Conservation (phyloP, 2,329 filamentous ascomycete species). For the Arachnomyces sp. region DNA sequence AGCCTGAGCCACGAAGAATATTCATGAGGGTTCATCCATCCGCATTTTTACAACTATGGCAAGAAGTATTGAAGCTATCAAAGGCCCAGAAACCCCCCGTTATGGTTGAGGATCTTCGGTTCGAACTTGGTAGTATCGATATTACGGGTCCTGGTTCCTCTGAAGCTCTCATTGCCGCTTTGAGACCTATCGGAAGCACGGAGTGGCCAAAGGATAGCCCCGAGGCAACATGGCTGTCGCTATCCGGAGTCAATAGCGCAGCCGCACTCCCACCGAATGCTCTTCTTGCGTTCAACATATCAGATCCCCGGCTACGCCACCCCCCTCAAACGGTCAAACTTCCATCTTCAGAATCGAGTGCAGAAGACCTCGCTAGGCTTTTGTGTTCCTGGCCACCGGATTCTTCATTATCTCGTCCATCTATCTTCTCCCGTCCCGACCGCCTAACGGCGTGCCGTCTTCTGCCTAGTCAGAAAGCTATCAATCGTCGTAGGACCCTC, state of each 20-base stretch:
- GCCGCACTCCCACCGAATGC: conserved; percentile 61
- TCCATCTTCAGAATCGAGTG: conserved; percentile 27
- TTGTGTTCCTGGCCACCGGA: conserved; percentile 64
- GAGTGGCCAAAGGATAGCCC: conserved; percentile 21
- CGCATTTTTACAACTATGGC: conserved; percentile 58
- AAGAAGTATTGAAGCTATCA: conserved; percentile 48
- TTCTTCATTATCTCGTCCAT: conserved; percentile 28
- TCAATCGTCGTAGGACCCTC: conserved; percentile 66
- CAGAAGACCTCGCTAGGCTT: conserved; percentile 46
- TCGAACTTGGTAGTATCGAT: conserved; percentile 64
- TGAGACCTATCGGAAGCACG: conserved; percentile 43
- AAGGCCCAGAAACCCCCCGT: conserved; percentile 56
- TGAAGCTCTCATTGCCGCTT: conserved; percentile 62
- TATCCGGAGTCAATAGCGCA: conserved; percentile 54
- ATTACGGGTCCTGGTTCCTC: conserved; percentile 66
- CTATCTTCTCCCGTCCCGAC: conserved; percentile 59
- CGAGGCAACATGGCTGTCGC: conserved; percentile 32
- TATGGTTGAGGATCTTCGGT: conserved; percentile 57
- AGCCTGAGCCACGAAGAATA: conserved; percentile 43
- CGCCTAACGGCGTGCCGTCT: conserved; percentile 58
- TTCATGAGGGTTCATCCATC: conserved; percentile 77
- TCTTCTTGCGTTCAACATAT: conserved; percentile 61
- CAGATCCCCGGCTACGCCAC: conserved; percentile 72
- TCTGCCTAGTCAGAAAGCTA: conserved; percentile 65
- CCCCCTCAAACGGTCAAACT: conserved; percentile 55